These are phyloP conservation scores for Neofusicoccum parvum DNA, from an alignment of 2,329 filamentous ascomycete genomes.

Conservation along the genomic window DNA sequence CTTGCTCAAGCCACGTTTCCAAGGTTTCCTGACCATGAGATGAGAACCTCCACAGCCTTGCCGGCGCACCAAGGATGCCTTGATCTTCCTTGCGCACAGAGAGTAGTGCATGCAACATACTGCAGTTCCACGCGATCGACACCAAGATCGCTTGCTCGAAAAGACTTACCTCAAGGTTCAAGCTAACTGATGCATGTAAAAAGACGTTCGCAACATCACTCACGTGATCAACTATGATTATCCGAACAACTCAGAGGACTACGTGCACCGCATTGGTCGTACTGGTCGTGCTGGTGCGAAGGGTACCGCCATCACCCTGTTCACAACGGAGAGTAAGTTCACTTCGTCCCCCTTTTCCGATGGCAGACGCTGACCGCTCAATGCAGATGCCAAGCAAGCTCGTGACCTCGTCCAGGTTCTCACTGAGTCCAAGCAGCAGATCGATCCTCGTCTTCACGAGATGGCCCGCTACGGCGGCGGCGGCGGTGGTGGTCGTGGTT, in stretches of 20 bases:
- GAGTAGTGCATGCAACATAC: slow-evolving; percentile 57
- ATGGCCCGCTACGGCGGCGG: slow-evolving; percentile 93
- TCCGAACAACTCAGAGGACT: slow-evolving; percentile 83
- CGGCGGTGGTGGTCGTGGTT: slow-evolving; percentile 71
- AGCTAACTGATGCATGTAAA: slow-evolving; percentile 81
- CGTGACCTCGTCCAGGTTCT: slow-evolving; percentile 94
- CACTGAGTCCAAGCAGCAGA: slow-evolving; percentile 95
- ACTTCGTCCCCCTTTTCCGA: not conserved
- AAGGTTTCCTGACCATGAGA: slow-evolving; percentile 70
- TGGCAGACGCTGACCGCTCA: slow-evolving; percentile 22
- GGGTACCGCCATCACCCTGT: slow-evolving; percentile 96
- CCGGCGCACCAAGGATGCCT: slow-evolving; percentile 43
- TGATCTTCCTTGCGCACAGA: slow-evolving; percentile 54
- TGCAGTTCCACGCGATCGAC: slow-evolving; percentile 61
- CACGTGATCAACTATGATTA: slow-evolving; percentile 99
- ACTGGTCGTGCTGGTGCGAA: slow-evolving; percentile 77
- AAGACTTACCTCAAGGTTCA: slow-evolving; percentile 52
- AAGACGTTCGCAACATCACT: slow-evolving; percentile 99
- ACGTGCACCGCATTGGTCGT: slow-evolving; percentile 69
- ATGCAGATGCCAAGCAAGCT: slow-evolving; percentile 63
- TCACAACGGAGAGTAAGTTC: slow-evolving; percentile 96
- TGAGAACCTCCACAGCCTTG: slow-evolving; percentile 48
- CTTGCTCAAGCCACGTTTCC: slow-evolving; percentile 73
- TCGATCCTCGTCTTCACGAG: slow-evolving; percentile 92
- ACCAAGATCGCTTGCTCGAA: slow-evolving; percentile 54